Conservation (phyloP, 2,329 filamentous ascomycete genomes). For the Monilinia fructicola region DNA sequence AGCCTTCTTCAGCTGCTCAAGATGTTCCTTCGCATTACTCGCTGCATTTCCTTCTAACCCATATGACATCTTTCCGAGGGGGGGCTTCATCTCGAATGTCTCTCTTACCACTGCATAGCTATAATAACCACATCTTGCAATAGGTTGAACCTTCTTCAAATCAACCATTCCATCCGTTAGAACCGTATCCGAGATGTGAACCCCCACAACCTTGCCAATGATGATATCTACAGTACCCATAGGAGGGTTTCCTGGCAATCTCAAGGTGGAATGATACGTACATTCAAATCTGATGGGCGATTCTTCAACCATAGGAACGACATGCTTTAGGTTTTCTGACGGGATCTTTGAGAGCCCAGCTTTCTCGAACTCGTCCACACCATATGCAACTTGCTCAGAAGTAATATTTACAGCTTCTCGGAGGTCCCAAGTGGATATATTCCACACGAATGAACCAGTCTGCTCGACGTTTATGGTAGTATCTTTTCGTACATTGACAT, state of each 20-base stretch:
- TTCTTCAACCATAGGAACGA: constrained; percentile 53
- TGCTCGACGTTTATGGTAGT: constrained; percentile 56
- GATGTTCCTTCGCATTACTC: constrained; percentile 36
- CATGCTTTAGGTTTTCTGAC: constrained; percentile 41
- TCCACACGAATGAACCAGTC: constrained; percentile 59
- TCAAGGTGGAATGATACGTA: constrained; percentile 53
- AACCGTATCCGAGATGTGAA: constrained; percentile 57
- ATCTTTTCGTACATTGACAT: constrained; percentile 51
- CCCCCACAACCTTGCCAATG: constrained; percentile 55
- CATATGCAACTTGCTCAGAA: constrained; percentile 50
- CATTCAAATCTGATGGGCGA: constrained; percentile 61
- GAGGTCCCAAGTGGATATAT: constrained; percentile 56
- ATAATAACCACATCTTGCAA: constrained; percentile 60
- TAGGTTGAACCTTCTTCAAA: constrained; percentile 56
- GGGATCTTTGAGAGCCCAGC: constrained; percentile 51
- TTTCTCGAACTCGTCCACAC: constrained; percentile 55
- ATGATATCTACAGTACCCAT: constrained; percentile 57
- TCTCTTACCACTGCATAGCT: constrained; percentile 56
- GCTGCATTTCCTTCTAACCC: constrained; percentile 47
- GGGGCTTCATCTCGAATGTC: constrained; percentile 59
- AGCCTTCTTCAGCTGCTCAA: not conserved
- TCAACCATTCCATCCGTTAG: constrained; percentile 57
- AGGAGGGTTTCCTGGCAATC: constrained; percentile 56
- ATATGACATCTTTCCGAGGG: constrained; percentile 40
- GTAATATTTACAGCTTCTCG: constrained; percentile 56